Evolutionary conservation across 306 rosid genomes (phyloP).

Genomic region (Cicer cuneatum): DNA sequence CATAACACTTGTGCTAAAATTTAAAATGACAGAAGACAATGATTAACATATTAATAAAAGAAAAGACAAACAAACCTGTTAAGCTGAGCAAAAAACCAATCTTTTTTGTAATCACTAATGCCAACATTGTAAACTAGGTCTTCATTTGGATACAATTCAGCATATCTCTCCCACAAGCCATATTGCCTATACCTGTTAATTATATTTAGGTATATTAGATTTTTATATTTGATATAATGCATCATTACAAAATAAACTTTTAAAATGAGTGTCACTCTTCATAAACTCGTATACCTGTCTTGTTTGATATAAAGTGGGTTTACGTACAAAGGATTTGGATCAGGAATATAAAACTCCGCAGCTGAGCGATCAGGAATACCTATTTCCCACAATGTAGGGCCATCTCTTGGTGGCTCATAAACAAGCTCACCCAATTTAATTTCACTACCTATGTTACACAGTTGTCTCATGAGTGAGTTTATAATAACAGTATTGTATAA

Average conservation of each 20-base stretch:
- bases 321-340: constrained; percentile 71
- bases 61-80: constrained; percentile 58
- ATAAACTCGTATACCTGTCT: constrained; percentile 56
- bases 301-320: constrained; percentile 76
- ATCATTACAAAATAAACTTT: too few relatives aligned
- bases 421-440: constrained; percentile 64
- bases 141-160: constrained; percentile 69
- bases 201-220: not conserved
- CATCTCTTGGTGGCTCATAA: constrained; percentile 80
- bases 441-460: constrained; percentile 50
- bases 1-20: not conserved
- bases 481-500: not conserved
- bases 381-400: constrained; percentile 93
- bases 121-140: constrained; percentile 79
- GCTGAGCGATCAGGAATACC: constrained; percentile 93
- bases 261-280: too few relatives aligned
- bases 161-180: constrained; percentile 92
- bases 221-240: too few relatives aligned
- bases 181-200: constrained; percentile 80
- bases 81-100: constrained; percentile 93
- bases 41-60: not conserved
- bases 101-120: constrained; percentile 67
- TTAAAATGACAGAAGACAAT: too few relatives aligned
- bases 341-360: constrained; percentile 78
- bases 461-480: constrained; percentile 19